Conservation (phyloP, 2,329 filamentous ascomycete genomes). For the Alternaria ethzedia region DNA sequence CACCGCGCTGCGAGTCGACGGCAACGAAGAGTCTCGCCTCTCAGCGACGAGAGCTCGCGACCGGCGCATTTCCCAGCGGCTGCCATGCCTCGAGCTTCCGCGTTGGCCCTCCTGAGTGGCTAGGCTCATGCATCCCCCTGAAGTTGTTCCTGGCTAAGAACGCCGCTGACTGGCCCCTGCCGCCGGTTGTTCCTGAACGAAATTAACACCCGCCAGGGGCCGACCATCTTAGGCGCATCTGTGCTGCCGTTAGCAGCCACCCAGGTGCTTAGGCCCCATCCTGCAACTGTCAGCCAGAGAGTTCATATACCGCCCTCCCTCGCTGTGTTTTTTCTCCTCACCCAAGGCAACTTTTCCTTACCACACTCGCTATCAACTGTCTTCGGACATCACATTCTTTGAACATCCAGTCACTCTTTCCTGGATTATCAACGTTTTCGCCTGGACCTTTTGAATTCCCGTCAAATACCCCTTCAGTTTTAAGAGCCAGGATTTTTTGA, state of each 20-base stretch:
- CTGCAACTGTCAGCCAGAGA: constrained; percentile 34
- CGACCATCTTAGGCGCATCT: constrained; percentile 20
- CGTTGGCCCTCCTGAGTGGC: constrained; percentile 29
- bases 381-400: constrained; percentile 45
- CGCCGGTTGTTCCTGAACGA: constrained; percentile 36
- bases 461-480: constrained; percentile 26
- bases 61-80: constrained; percentile 50
- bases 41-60: constrained; percentile 71
- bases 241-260: constrained; percentile 19
- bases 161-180: constrained; percentile 36
- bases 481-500: constrained; percentile 34
- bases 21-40: constrained; percentile 17
- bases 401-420: constrained; percentile 48
- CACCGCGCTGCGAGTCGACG: constrained; percentile 2
- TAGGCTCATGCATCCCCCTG: constrained; percentile 21
- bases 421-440: constrained; percentile 35
- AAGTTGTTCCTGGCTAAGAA: constrained; percentile 31
- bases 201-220: constrained; percentile 47
- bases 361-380: constrained; percentile 44
- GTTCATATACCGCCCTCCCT: constrained; percentile 42
- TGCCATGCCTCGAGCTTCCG: constrained; percentile 18
- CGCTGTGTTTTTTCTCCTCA: constrained; percentile 25
- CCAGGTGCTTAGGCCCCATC: constrained; percentile 35
- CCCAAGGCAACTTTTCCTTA: constrained; percentile 46
- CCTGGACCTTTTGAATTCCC: constrained; percentile 25